Conservation (phyloP, 176 grass and related monocot species). For the Sorghum bicolor region Sorghum_bicolor_NCBIv3 NC_012879.2:6359501-6360000, state of each 20-base stretch:
- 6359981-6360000: no score
- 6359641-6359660: neutral
- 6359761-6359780: neutral
- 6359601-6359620: neutral
- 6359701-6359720: neutral
- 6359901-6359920: neutral
- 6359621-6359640: neutral
- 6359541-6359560: neutral
- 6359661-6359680: slow-evolving; percentile 28
- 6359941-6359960: no score
- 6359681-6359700: neutral
- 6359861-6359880: neutral
- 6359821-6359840: neutral
- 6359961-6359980: no score
- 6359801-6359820: neutral
- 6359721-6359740: neutral
- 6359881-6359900: neutral
- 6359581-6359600: slow-evolving; percentile 8
- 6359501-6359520: no score
- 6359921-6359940: neutral
- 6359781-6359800: neutral
- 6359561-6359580: neutral
- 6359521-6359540: neutral
- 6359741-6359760: neutral
- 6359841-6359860: neutral